Conservation (phyloP, 2,329 filamentous ascomycete genomes). For the Calycina herbarum region DNA sequence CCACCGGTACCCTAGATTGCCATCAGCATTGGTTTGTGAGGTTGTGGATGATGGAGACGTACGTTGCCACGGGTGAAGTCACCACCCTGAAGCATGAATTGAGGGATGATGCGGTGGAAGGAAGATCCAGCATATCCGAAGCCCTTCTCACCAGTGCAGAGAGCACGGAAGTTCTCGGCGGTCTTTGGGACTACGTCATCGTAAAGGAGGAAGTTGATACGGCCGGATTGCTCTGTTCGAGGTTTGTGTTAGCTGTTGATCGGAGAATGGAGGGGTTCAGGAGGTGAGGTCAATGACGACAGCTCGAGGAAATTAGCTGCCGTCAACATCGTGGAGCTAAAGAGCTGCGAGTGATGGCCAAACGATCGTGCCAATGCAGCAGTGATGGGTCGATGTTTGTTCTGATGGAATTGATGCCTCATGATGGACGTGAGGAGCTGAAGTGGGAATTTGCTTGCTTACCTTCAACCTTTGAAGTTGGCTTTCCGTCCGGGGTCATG, state of each 20-base stretch:
- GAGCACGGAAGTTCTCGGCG: constrained; percentile 90
- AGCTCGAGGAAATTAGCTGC: constrained; percentile 15
- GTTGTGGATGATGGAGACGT: constrained; percentile 41
- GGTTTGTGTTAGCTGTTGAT: constrained; percentile 28
- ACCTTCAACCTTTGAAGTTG: constrained; percentile 60
- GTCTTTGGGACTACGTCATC: constrained; percentile 83
- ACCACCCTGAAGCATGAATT: constrained; percentile 96
- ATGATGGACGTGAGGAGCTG: background rate
- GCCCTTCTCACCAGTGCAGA: constrained; percentile 83
- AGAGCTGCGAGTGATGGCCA: background rate
- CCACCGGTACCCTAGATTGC: constrained; percentile 71
- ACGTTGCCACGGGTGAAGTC: constrained; percentile 93
- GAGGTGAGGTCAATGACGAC: background rate
- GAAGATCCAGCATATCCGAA: constrained; percentile 79
- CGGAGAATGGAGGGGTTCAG: background rate
- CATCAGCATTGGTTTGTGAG: constrained; percentile 57
- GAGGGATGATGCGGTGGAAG: constrained; percentile 91
- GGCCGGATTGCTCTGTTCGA: constrained; percentile 62
- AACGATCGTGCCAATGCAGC: background rate
- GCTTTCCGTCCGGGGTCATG: constrained; percentile 58
- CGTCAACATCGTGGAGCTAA: constrained; percentile 15
- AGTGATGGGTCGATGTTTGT: background rate
- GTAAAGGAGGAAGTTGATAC: constrained; percentile 86
- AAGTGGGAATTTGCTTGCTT: constrained; percentile 47
- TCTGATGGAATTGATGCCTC: constrained; percentile 8